A percentile compares a stretch with the other conserved stretches of the same genome.
These are phyloP conservation scores for Saturnispora hagleri DNA, from an alignment of 805 yeast genomes.

Conservation along the genomic window DNA sequence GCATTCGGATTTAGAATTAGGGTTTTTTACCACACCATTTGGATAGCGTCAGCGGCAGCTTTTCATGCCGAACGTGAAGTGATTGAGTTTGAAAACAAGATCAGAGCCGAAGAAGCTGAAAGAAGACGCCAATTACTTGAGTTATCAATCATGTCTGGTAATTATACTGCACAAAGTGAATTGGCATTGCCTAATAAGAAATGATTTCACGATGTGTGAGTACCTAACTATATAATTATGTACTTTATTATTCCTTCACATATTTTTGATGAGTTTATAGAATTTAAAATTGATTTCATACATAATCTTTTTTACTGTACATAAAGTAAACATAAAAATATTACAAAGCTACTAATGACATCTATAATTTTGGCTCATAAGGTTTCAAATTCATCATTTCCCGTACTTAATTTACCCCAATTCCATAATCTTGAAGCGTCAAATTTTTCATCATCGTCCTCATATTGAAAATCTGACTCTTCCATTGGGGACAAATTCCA, in stretches of 20 bases:
- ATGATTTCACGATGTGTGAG: background rate
- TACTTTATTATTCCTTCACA: background rate
- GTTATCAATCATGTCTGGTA: constrained; percentile 26
- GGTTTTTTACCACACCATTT: constrained; percentile 30
- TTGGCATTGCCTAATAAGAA: constrained; percentile 10
- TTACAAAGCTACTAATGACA: background rate
- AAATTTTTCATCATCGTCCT: background rate
- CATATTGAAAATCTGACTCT: background rate
- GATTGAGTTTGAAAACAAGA: constrained; percentile 24
- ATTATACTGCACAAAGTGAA: constrained; percentile 25
- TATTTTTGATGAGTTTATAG: background rate
- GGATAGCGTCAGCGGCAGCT: constrained; percentile 30
- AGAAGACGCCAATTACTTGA: constrained; percentile 27
- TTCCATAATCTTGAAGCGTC: constrained; percentile 3
- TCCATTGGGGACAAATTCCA: constrained; percentile 1
- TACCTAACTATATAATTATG: background rate
- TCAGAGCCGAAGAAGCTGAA: constrained; percentile 25
- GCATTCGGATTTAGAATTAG: constrained; percentile 30
- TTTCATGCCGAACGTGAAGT: constrained; percentile 29
- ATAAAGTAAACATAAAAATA: background rate
- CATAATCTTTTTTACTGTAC: background rate
- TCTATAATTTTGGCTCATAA: background rate
- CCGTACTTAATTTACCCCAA: constrained; percentile 4
- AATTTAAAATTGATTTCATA: background rate
- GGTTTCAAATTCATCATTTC: constrained; percentile 3